Percentiles rank a stretch among this genome's conserved stretches.
These are phyloP conservation scores for Chloranthus sessilifolius DNA, from an alignment of 164 flowering plant species.

Conservation along the genomic window DNA sequence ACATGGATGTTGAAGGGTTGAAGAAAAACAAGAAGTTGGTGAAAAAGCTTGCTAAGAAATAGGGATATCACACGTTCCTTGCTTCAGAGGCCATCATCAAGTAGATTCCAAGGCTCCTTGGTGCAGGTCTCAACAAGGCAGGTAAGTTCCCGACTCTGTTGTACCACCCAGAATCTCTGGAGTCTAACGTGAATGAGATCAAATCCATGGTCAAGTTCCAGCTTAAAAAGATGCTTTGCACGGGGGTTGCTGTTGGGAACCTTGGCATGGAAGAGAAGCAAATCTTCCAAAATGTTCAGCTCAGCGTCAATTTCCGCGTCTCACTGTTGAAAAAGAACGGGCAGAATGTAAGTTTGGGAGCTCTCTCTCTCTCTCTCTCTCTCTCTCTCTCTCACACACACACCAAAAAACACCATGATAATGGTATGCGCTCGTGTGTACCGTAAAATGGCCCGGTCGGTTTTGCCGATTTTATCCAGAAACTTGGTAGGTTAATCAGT, in stretches of 20 bases:
- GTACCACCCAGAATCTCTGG: slow-evolving; percentile 64
- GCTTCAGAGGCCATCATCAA: slow-evolving; percentile 62
- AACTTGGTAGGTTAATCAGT: too few relatives aligned
- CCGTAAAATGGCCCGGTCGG: neutral
- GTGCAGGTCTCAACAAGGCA: slow-evolving; percentile 66
- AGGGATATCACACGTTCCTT: slow-evolving; percentile 49
- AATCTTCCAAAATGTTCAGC: slow-evolving; percentile 73
- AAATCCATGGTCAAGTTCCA: slow-evolving; percentile 74
- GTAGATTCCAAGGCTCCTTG: slow-evolving; percentile 57
- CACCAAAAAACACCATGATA: neutral
- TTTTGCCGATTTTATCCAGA: too few relatives aligned
- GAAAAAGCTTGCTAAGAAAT: slow-evolving; percentile 54
- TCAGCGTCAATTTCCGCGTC: slow-evolving; percentile 66
- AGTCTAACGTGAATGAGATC: slow-evolving; percentile 61
- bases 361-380: too few relatives aligned
- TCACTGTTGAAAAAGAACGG: slow-evolving; percentile 70
- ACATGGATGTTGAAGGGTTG: slow-evolving; percentile 52
- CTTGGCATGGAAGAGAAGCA: slow-evolving; percentile 72
- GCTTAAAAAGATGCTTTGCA: slow-evolving; percentile 71
- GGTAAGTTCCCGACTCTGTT: slow-evolving; percentile 80
- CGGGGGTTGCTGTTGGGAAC: slow-evolving; percentile 85
- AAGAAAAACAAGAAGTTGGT: slow-evolving; percentile 62
- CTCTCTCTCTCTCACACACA: neutral
- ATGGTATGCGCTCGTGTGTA: neutral
- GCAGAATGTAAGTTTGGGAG: slow-evolving; percentile 75